Conservation (phyloP, 1,139 yeast genomes). For the Arxiozyma telluris region DNA sequence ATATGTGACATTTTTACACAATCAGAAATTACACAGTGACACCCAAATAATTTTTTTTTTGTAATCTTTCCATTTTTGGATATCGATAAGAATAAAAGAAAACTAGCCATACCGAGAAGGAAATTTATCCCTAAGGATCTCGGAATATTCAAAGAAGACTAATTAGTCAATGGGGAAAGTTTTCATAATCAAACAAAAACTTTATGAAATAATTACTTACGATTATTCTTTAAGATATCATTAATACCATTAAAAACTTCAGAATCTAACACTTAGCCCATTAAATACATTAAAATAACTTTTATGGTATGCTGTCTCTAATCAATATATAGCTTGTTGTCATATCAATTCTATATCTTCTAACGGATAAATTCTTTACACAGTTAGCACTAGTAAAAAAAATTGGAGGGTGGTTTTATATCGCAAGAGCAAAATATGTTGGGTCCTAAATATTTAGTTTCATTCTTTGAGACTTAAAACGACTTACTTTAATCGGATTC, state of each 20-base stretch:
- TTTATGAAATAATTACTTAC: too few relatives aligned
- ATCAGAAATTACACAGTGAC: not conserved
- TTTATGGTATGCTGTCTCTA: too few relatives aligned
- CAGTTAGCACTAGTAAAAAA: not conserved
- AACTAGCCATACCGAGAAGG: too few relatives aligned
- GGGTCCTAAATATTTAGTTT: not conserved
- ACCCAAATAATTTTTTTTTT: not conserved
- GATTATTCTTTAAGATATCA: not conserved
- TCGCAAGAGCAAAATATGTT: not conserved
- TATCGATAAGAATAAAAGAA: too few relatives aligned
- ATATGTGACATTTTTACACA: not conserved
- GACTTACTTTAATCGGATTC: constrained; percentile 48
- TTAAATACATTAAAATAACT: too few relatives aligned
- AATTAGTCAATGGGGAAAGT: not conserved
- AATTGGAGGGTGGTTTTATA: not conserved
- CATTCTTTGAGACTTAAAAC: constrained; percentile 58
- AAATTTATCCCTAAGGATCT: too few relatives aligned
- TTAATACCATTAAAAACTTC: too few relatives aligned
- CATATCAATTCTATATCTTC: too few relatives aligned
- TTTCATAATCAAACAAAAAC: too few relatives aligned
- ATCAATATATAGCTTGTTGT: not conserved
- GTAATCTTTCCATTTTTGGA: too few relatives aligned
- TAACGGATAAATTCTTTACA: not conserved
- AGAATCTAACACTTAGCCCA: too few relatives aligned
- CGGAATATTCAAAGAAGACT: not conserved